These are phyloP conservation scores for Colletotrichum shisoi DNA, from an alignment of 2,329 filamentous ascomycete genomes.

Conservation along the genomic window DNA sequence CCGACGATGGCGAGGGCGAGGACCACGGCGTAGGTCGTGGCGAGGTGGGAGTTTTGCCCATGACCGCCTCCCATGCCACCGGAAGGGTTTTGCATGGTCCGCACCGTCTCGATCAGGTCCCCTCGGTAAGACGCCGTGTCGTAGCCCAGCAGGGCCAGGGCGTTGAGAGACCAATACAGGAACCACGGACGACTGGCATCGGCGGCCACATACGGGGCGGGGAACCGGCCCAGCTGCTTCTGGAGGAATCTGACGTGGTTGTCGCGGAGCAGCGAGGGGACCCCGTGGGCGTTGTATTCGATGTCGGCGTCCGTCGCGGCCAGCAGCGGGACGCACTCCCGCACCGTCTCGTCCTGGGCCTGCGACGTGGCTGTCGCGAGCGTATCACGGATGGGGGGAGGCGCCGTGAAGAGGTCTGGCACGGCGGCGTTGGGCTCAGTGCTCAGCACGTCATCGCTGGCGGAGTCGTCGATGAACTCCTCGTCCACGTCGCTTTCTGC, in stretches of 20 bases:
- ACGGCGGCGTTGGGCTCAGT: conserved; percentile 46
- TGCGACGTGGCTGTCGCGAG: conserved; percentile 78
- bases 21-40: conserved; percentile 84
- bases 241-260: conserved; percentile 70
- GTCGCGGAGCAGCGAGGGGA: conserved; percentile 75
- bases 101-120: conserved; percentile 76
- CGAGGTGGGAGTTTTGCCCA: conserved; percentile 87
- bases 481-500: conserved; percentile 33
- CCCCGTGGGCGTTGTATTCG: conserved; percentile 72
- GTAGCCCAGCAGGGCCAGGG: conserved; percentile 77
- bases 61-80: conserved; percentile 96
- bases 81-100: conserved; percentile 78
- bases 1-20: conserved; percentile 82
- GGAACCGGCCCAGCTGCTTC: conserved; percentile 67
- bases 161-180: conserved; percentile 88
- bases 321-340: conserved; percentile 74
- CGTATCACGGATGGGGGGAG: conserved; percentile 70
- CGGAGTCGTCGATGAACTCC: conserved; percentile 36
- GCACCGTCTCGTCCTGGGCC: conserved; percentile 73
- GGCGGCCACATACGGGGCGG: conserved; percentile 73
- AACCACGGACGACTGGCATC: conserved; percentile 94
- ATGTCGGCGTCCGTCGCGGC: conserved; percentile 59
- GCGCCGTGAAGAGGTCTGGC: conserved; percentile 65
- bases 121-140: conserved; percentile 73
- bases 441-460: conserved; percentile 23